Conservation (phyloP, 768 basidiomycete species). For the Termitomyces sp. region DNA sequence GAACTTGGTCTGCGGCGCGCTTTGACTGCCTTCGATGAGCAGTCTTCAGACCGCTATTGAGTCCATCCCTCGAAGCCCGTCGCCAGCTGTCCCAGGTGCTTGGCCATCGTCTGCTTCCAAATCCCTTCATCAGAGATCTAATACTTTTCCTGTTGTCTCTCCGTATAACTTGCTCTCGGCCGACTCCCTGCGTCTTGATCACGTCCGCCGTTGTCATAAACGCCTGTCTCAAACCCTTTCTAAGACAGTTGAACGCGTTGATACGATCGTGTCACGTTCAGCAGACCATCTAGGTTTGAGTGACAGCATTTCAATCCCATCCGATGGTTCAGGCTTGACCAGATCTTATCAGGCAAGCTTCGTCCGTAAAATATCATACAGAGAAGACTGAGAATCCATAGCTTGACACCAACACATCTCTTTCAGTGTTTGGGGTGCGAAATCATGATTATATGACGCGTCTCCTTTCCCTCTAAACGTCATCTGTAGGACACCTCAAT, state of each 20-base stretch:
- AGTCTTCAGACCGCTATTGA: conserved; percentile 1
- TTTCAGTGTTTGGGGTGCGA: background rate
- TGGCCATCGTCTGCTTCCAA: conserved; percentile 28
- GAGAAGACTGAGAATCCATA: background rate
- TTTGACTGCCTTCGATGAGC: conserved; percentile 3
- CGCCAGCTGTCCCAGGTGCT: conserved; percentile 34
- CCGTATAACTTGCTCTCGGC: background rate
- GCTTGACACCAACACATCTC: conserved; percentile 1
- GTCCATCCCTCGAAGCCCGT: conserved; percentile 21
- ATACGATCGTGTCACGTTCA: background rate
- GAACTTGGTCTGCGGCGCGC: conserved; percentile 2
- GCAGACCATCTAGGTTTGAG: conserved; percentile 1
- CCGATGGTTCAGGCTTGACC: conserved; percentile 17
- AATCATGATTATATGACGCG: background rate
- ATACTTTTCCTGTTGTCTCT: conserved; percentile 14
- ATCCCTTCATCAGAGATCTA: conserved; percentile 14
- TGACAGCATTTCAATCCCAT: conserved; percentile 5
- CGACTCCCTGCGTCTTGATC: conserved; percentile 19
- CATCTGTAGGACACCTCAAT: conserved; percentile 4
- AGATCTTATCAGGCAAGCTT: conserved; percentile 13
- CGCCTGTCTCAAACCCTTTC: conserved; percentile 17
- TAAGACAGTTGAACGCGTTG: background rate
- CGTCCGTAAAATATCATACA: background rate
- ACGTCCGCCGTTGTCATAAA: conserved; percentile 21
- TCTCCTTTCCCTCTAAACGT: background rate